phyloP scores from a whole-genome alignment of 345 rosid species.

The Eucalyptus microcorys region DNA sequence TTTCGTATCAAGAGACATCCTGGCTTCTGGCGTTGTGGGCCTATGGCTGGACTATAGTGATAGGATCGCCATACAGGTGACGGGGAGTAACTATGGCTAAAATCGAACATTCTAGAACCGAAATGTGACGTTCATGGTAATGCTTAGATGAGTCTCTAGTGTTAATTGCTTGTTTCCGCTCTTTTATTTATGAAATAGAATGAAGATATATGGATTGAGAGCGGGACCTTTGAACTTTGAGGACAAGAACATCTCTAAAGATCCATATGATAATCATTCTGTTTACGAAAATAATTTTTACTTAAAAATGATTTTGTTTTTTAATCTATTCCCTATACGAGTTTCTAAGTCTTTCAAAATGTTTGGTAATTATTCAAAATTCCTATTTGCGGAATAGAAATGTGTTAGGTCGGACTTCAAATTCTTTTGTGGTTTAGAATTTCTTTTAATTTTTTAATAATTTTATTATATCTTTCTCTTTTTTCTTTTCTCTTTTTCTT shows the following conservation, averaged over 20 bases:
- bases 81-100: not conserved
- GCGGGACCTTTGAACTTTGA: not conserved
- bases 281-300: too few species aligned
- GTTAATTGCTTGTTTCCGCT: not conserved
- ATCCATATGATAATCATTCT: too few species aligned
- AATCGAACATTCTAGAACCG: not conserved
- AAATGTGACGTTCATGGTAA: not conserved
- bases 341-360: too few species aligned
- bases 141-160: not conserved
- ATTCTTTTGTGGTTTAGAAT: too few species aligned
- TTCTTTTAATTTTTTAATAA: too few species aligned
- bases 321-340: rapidly evolving
- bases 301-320: too few species aligned
- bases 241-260: not conserved
- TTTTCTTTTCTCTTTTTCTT: too few species aligned
- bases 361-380: too few species aligned
- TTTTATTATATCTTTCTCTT: too few species aligned
- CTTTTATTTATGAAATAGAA: not conserved
- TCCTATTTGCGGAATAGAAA: rapidly evolving
- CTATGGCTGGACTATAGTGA: not conserved
- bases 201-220: not conserved
- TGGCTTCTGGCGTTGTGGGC: not conserved
- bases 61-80: not conserved
- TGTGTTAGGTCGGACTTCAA: too few species aligned
- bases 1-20: not conserved